Percentiles rank a stretch among this genome's conserved stretches.
Evolutionary conservation across 768 basidiomycete species (phyloP).

Genomic region (Gautieria morchelliformis): DNA sequence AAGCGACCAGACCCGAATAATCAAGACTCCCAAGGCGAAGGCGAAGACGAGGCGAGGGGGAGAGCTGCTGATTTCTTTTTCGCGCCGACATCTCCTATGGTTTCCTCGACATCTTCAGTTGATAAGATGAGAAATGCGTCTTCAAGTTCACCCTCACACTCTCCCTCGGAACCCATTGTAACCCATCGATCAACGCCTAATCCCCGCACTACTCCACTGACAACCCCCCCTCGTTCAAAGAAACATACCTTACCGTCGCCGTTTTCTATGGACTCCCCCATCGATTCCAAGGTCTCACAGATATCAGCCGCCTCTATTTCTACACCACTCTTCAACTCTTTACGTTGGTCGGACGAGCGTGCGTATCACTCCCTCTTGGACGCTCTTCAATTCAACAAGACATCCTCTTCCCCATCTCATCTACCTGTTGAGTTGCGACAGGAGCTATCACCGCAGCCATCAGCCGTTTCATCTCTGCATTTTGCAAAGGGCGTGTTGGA

Average conservation of each 20-base stretch:
- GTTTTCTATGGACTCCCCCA: background rate
- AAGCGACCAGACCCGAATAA: constrained; percentile 14
- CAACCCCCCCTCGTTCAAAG: background rate
- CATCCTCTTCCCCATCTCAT: background rate
- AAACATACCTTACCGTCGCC: background rate
- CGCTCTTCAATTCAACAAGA: background rate
- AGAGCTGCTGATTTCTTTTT: constrained; percentile 51
- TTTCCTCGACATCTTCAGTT: no score
- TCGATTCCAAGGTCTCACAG: background rate
- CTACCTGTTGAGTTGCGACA: background rate
- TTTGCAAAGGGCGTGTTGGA: background rate
- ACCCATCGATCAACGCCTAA: background rate
- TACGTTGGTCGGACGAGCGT: background rate
- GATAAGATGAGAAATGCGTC: background rate
- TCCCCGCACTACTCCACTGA: background rate
- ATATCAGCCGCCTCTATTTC: background rate
- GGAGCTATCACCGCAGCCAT: background rate
- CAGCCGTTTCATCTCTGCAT: background rate
- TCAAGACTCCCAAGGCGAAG: constrained; percentile 33
- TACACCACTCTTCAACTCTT: background rate
- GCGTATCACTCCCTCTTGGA: background rate
- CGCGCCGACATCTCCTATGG: constrained; percentile 17
- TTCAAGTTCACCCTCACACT: background rate
- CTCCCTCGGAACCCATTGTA: background rate
- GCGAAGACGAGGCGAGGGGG: constrained; percentile 38